These are phyloP conservation scores for Ogataea ramenticola DNA, from an alignment of 805 yeast genomes.

Conservation along the genomic window DNA sequence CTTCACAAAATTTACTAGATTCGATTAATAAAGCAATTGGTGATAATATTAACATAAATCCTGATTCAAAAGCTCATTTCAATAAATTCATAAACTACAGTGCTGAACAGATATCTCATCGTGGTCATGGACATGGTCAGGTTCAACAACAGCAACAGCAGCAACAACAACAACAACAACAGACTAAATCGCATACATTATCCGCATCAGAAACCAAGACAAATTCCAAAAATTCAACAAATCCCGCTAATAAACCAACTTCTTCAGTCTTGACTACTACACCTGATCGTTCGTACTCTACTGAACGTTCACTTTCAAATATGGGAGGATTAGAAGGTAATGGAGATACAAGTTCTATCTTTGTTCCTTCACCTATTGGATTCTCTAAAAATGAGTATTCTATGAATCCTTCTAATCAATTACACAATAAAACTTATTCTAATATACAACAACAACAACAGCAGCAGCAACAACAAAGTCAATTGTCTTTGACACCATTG, in stretches of 20 bases:
- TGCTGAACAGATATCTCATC: conserved; percentile 6
- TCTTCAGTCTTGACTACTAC: too few relatives aligned
- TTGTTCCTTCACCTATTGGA: conserved; percentile 26
- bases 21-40: conserved; percentile 11
- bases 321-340: not conserved
- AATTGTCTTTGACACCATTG: not conserved
- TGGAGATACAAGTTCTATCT: not conserved
- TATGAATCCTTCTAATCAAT: not conserved
- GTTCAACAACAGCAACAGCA: not conserved
- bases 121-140: not conserved
- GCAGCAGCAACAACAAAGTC: not conserved
- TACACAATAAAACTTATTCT: too few relatives aligned
- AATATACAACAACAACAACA: not conserved
- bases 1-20: not conserved
- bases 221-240: too few relatives aligned
- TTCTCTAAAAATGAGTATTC: conserved; percentile 13
- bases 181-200: not conserved
- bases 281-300: not conserved
- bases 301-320: not conserved
- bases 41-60: conserved; percentile 19
- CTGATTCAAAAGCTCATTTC: conserved; percentile 22
- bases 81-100: conserved; percentile 21
- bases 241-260: too few relatives aligned
- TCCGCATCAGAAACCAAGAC: too few relatives aligned
- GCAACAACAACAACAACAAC: too few relatives aligned